phyloP scores from a whole-genome alignment of 305 asterid genomes.

The Plantago coronopus region DNA sequence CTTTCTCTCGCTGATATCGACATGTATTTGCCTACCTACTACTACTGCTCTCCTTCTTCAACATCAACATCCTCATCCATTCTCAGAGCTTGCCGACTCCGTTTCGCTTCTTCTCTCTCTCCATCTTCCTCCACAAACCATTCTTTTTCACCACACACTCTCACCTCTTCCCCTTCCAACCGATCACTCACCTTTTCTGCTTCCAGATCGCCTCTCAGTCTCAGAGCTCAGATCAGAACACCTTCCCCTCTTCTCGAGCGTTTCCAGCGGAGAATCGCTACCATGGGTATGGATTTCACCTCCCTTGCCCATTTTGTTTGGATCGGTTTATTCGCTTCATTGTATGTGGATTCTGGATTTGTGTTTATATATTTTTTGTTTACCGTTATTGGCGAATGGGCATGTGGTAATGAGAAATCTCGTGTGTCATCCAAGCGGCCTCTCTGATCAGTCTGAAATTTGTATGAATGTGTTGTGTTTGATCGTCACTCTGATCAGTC shows the following conservation, averaged over 20 bases:
- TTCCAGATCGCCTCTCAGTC: conserved; percentile 49
- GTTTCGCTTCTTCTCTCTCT: conserved; percentile 39
- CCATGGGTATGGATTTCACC: conserved; percentile 66
- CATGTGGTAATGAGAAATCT: too few species aligned
- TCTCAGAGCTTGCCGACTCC: conserved; percentile 42
- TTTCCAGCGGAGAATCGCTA: conserved; percentile 52
- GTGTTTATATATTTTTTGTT: neutral
- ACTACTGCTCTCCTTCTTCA: conserved; percentile 39
- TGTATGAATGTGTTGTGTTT: too few species aligned
- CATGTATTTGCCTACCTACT: conserved; percentile 49
- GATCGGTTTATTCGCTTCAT: neutral
- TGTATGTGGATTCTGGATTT: neutral
- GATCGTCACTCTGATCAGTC: too few species aligned
- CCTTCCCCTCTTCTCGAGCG: conserved; percentile 51
- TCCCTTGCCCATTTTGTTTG: conserved; percentile 1
- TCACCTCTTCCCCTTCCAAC: too few species aligned
- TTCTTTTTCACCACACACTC: neutral
- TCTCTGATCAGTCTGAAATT: too few species aligned
- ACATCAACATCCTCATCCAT: conserved; percentile 34
- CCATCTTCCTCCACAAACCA: conserved; percentile 10
- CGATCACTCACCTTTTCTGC: too few species aligned
- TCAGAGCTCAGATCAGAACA: conserved; percentile 59
- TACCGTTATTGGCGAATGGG: too few species aligned
- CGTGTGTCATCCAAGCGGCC: too few species aligned
- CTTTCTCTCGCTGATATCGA: conserved; percentile 28